A percentile compares a stretch with the other conserved stretches of the same genome.
Evolutionary conservation across 805 yeast species (phyloP).

Genomic region (Lachancea dasiensis): DNA sequence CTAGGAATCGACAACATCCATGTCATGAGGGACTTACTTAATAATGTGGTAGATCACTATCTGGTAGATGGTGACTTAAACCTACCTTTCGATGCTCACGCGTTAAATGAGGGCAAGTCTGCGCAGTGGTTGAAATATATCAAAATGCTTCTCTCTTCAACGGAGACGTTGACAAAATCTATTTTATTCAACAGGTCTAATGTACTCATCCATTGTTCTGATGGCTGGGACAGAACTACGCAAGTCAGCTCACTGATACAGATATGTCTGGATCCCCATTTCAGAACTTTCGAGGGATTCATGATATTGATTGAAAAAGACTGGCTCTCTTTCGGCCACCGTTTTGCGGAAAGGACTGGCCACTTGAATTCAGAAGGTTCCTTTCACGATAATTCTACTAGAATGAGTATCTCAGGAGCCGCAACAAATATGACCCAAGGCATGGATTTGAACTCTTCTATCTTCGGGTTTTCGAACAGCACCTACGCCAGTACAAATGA

Average conservation of each 20-base stretch:
- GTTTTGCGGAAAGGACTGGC: conserved; percentile 78
- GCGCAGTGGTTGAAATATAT: conserved; percentile 76
- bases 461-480: conserved; percentile 9
- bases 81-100: conserved; percentile 46
- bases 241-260: conserved; percentile 82
- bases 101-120: conserved; percentile 44
- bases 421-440: conserved; percentile 11
- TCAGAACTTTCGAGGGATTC: conserved; percentile 82
- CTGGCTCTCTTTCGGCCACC: conserved; percentile 92
- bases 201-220: conserved; percentile 87
- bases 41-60: conserved; percentile 48
- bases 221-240: conserved; percentile 98
- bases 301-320: conserved; percentile 84
- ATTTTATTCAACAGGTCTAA: conserved; percentile 78
- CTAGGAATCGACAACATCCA: conserved; percentile 93
- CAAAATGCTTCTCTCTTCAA: conserved; percentile 61
- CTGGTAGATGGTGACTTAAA: conserved; percentile 63
- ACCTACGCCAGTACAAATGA: not conserved
- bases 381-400: conserved; percentile 37
- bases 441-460: conserved; percentile 14
- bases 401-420: conserved; percentile 13
- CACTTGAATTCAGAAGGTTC: conserved; percentile 54
- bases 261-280: conserved; percentile 84
- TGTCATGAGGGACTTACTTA: conserved; percentile 82
- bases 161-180: conserved; percentile 74